Percentiles rank a stretch among this genome's conserved stretches.
These are phyloP conservation scores for Cyclocybe aegerita DNA, from an alignment of 768 basidiomycete species.

Conservation along the genomic window DNA sequence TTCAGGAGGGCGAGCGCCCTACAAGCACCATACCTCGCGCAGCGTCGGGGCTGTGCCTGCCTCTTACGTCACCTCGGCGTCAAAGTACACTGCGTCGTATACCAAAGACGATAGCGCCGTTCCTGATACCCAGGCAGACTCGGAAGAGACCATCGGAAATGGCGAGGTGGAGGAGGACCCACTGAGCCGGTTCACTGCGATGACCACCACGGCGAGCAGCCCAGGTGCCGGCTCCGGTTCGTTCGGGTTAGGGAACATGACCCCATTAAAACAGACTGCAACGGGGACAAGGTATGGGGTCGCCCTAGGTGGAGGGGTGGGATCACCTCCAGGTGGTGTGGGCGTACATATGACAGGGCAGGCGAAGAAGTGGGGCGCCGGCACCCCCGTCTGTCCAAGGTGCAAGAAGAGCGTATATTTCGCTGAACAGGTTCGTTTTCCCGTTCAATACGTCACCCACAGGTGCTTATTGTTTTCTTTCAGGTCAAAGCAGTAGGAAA, in stretches of 20 bases:
- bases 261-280: conserved; percentile 30
- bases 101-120: conserved; percentile 5
- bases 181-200: not conserved
- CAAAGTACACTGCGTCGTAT: conserved; percentile 1
- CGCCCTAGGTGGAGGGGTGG: conserved; percentile 39
- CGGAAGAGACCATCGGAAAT: no score
- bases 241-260: conserved; percentile 12
- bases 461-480: conserved; percentile 3
- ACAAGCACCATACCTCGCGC: conserved; percentile 16
- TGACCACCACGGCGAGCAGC: not conserved
- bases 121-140: not conserved
- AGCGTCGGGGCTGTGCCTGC: conserved; percentile 20
- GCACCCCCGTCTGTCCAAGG: conserved; percentile 63
- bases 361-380: conserved; percentile 51
- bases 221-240: conserved; percentile 4
- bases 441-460: not conserved
- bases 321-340: conserved; percentile 5
- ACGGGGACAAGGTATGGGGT: conserved; percentile 72
- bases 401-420: conserved; percentile 83
- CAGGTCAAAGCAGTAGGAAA: conserved; percentile 82
- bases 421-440: conserved; percentile 65
- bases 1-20: conserved; percentile 1
- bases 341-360: conserved; percentile 34
- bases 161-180: no score
- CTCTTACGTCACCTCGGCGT: conserved; percentile 4